Evolutionary conservation across 257 asterid genomes (phyloP).

Genomic region (Capsicum rhomboideum): DNA sequence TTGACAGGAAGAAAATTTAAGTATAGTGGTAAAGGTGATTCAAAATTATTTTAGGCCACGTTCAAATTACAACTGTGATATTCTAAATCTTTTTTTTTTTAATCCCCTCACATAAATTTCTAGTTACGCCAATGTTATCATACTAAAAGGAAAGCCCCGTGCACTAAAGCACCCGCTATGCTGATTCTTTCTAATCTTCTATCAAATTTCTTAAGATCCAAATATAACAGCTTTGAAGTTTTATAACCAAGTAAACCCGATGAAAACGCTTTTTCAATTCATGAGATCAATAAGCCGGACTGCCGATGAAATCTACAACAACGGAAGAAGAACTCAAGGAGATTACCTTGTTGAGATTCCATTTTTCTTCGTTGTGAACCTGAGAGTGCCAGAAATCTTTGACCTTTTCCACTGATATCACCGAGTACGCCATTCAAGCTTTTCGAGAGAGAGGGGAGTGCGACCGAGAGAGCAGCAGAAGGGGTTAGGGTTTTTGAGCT

Average conservation of each 20-base stretch:
- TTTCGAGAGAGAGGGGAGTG: neutral
- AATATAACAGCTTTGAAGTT: neutral
- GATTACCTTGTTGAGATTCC: constrained; percentile 71
- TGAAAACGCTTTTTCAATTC: neutral
- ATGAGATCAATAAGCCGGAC: neutral
- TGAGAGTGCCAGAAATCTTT: constrained; percentile 75
- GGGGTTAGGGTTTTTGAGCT: neutral
- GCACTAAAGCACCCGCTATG: no score
- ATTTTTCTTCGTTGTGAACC: constrained; percentile 68
- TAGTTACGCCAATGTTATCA: no score
- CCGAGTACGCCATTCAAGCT: constrained; percentile 42
- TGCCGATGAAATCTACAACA: neutral
- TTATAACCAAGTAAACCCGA: neutral
- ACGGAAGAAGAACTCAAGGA: neutral
- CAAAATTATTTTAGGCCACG: no score
- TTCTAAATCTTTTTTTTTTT: no score
- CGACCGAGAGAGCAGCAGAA: neutral
- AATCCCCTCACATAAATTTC: no score
- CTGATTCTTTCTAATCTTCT: neutral
- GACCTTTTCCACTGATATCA: constrained; percentile 49
- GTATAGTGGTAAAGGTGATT: no score
- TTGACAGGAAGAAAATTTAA: no score
- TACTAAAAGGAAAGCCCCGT: no score
- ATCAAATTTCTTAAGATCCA: neutral
- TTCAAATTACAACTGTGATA: no score